Evolutionary conservation across 305 asterid genomes (phyloP).

Genomic region (Solanum hybrid): DNA sequence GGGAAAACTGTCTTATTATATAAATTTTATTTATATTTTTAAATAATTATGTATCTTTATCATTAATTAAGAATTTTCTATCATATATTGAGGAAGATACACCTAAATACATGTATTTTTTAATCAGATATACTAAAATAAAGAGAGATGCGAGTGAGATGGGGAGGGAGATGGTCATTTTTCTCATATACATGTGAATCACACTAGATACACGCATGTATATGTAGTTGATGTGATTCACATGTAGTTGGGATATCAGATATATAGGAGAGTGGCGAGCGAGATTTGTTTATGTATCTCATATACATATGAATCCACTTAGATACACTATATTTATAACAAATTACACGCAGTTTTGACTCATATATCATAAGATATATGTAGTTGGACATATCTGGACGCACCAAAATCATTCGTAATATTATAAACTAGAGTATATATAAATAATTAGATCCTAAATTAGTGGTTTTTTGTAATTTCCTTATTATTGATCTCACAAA

Average conservation of each 20-base stretch:
- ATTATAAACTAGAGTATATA: too few species aligned
- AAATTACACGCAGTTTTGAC: too few species aligned
- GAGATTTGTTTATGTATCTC: too few species aligned
- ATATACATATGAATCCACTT: too few species aligned
- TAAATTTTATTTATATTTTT: too few species aligned
- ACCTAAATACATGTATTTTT: too few species aligned
- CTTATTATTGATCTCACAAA: background rate
- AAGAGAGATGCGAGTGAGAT: background rate
- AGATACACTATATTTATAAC: background rate
- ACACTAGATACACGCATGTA: too few species aligned
- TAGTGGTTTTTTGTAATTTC: background rate
- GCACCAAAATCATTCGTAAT: background rate
- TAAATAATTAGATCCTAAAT: too few species aligned
- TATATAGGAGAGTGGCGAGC: background rate
- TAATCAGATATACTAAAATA: too few species aligned
- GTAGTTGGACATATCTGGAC: too few species aligned
- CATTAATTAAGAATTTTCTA: too few species aligned
- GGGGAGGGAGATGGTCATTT: background rate
- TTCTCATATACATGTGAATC: background rate
- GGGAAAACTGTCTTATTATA: background rate
- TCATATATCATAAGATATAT: too few species aligned
- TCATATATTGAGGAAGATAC: background rate
- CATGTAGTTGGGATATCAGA: background rate
- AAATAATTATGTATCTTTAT: background rate
- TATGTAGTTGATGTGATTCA: background rate